A percentile compares a stretch with the other conserved stretches of the same genome.
Conservation (phyloP, 306 rosid species). For the Glycyrrhiza uralensis region DNA sequence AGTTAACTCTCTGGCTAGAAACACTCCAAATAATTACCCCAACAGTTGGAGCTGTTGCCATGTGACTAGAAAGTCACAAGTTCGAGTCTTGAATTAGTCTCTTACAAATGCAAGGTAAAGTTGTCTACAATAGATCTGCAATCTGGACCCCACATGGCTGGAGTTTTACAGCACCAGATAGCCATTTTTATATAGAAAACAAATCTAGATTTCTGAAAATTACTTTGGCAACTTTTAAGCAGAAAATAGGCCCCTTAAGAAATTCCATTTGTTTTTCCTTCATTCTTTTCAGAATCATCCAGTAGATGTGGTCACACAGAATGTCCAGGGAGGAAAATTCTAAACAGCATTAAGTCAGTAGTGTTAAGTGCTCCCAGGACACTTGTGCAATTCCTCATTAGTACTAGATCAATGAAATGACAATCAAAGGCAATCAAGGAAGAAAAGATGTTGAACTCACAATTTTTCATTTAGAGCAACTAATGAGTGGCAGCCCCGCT, state of each 20-base stretch:
- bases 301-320: not conserved
- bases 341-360: not conserved
- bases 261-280: not conserved
- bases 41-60: not conserved
- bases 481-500: constrained; percentile 46
- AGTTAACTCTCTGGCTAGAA: not conserved
- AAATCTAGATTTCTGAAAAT: no score
- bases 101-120: no score
- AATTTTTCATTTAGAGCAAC: constrained; percentile 59
- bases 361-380: not conserved
- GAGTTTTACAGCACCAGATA: no score
- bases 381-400: not conserved
- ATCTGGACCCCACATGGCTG: no score
- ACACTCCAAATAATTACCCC: not conserved
- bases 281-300: not conserved
- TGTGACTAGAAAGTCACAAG: not conserved
- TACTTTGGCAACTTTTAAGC: not conserved
- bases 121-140: no score
- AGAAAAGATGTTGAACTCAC: constrained; percentile 40
- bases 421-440: constrained; percentile 4
- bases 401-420: not conserved
- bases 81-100: no score
- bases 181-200: no score
- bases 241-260: not conserved
- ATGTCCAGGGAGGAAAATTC: not conserved